Evolutionary conservation across 2,329 filamentous ascomycete species (phyloP).

Genomic region (Alternaria solani): DNA sequence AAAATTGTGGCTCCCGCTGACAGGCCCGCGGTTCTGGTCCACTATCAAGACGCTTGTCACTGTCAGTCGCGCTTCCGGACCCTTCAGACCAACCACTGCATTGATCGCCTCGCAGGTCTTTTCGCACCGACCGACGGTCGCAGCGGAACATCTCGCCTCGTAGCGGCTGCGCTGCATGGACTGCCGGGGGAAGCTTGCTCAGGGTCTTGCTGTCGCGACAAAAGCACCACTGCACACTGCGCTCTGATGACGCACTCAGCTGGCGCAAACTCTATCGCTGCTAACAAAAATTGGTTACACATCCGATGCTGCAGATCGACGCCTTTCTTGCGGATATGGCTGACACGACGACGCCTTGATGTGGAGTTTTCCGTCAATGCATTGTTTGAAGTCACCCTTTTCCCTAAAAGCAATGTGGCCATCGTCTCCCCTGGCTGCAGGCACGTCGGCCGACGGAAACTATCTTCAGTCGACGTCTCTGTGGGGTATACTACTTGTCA

Average conservation of each 20-base stretch:
- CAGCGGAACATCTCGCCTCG: conserved; percentile 25
- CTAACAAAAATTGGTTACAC: conserved; percentile 16
- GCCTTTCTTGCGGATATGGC: conserved; percentile 44
- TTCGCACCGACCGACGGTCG: conserved; percentile 25
- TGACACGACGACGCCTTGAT: conserved; percentile 30
- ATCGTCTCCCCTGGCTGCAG: conserved; percentile 22
- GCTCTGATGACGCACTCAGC: conserved; percentile 15
- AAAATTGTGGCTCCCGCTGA: conserved; percentile 41
- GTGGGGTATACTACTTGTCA: conserved; percentile 29
- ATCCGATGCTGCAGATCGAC: conserved; percentile 42
- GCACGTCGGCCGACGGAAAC: conserved; percentile 25
- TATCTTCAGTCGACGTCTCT: conserved; percentile 21
- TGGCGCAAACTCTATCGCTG: conserved; percentile 20
- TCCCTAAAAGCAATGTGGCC: conserved; percentile 14
- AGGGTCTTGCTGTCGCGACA: conserved; percentile 24
- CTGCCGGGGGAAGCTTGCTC: conserved; percentile 28
- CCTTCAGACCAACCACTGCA: conserved; percentile 33
- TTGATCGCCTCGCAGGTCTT: conserved; percentile 24
- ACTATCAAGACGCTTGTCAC: conserved; percentile 37
- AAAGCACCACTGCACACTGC: conserved; percentile 13
- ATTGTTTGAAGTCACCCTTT: conserved; percentile 15
- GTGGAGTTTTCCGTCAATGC: conserved; percentile 22
- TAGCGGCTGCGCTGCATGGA: conserved; percentile 17
- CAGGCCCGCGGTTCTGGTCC: conserved; percentile 42
- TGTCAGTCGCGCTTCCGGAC: conserved; percentile 44